These are phyloP conservation scores for Cadophora gregata DNA, from an alignment of 2,329 filamentous ascomycete genomes.

Conservation along the genomic window DNA sequence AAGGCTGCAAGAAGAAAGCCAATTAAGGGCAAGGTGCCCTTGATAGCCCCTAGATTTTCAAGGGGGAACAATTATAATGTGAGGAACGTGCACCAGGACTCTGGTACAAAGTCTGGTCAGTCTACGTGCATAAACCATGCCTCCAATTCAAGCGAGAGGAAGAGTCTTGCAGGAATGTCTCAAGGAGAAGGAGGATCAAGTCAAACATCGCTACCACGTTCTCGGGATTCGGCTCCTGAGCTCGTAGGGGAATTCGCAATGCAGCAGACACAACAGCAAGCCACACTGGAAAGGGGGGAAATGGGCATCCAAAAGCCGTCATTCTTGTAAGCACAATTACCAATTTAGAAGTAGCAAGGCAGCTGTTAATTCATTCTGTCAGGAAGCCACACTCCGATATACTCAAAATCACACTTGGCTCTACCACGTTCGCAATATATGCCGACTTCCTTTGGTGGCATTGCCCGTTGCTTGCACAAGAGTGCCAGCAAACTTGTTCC, in stretches of 20 bases:
- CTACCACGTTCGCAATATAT: not conserved
- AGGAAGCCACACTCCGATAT: conserved; percentile 16
- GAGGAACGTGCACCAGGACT: not conserved
- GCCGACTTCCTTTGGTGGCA: not conserved
- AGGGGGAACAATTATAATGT: not conserved
- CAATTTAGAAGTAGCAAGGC: too few relatives aligned
- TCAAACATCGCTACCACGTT: too few relatives aligned
- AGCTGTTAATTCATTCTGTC: not conserved
- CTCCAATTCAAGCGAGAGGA: too few relatives aligned
- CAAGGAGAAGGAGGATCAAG: too few relatives aligned
- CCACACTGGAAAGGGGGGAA: too few relatives aligned
- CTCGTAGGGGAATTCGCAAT: too few relatives aligned
- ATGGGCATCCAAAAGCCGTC: not conserved
- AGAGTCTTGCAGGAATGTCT: too few relatives aligned
- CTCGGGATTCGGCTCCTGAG: too few relatives aligned
- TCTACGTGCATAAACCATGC: too few relatives aligned
- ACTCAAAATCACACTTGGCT: not conserved
- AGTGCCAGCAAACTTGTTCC: not conserved
- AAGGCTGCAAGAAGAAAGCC: not conserved
- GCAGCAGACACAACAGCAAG: too few relatives aligned
- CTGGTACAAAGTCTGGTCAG: not conserved
- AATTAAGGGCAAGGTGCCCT: not conserved
- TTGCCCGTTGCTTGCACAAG: conserved; percentile 14
- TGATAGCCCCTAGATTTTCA: not conserved
- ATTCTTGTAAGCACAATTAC: conserved; percentile 3